Base-by-base conservation (phyloP, 2,329 filamentous ascomycete species). In the Alternaria tenuissima region DNA sequence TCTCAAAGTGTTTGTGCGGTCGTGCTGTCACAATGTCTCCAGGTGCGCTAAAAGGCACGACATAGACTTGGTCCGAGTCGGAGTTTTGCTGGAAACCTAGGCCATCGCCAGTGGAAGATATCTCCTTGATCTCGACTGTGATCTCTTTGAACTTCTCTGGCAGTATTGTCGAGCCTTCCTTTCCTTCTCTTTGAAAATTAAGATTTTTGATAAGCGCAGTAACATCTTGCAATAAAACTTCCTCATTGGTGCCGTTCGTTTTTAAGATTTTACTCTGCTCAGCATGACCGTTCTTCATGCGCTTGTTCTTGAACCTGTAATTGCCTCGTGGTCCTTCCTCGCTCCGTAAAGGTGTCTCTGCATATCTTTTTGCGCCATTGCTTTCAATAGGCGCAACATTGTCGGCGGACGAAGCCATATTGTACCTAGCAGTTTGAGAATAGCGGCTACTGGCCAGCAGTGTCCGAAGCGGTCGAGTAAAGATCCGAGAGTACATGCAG, bases 101-200 rank as follows among this genome's bases (percentile, higher is more conserved):
- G 3, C 93, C 95, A 69, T 98, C 95, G 54, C 95, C 95, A 0
- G 92, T 97, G 0, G 94, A 98, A 0, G 94, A 96, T 34, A 98
- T 84, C 66, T 91, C 88, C 7, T 88, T 79, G 59, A 98, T 89
- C n/a, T 90, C 88, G 41, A 98, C 87, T 54, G 97, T 89, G 41
- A 95, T 87, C 76, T 96, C 92, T 6, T 88, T 86, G 60, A 91
- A 91, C 39, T 83, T 83, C 66, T 89, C 86, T 1, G 91, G 91
- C 2, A 93, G 80, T 20, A 62, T 26, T 32, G 54, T 58, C 9
- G 64, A 44, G 12, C 54, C 52, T 9, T 57, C 58, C n/a, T 62
- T 63, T 20, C 57, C 60, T 16, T 72, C 65, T 62, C 59, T 66
- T 67, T 71, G 65, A 26, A 76, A 41, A 30, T 62, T 66, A 38